Evolutionary conservation across 768 basidiomycete genomes (phyloP), one percentile per base, ranked within the genome.

Genomic region (Phaeotremella fagi): DNA sequence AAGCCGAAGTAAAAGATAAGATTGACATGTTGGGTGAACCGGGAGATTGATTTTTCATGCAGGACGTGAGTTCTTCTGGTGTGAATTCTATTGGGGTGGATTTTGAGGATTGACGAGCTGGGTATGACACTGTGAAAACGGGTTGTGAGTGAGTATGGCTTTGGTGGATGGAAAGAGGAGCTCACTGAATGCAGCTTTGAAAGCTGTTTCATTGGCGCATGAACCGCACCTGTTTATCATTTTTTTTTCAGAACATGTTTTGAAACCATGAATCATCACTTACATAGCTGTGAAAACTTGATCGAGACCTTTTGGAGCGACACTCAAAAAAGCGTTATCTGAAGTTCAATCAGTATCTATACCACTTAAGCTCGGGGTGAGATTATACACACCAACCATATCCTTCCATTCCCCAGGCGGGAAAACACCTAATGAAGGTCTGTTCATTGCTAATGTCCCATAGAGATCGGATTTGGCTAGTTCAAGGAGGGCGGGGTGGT

Each of bases 161-260:
- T 54, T n/a, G 9, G 73, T 68, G 55, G 76, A 76, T 12, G 54
- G 52, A 14, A 36, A 45, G 37, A 48, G 45, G 5, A 33, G 71
- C 33, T 64, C 70, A 64, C 66, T 71, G 68, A 77, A 78, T 2
- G 78, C 77, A 6, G 73, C 71, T 50, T 78, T 78, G 64, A 77
- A 67, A 4, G 77, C 77, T 35, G 70, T 75, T 53, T 78, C 73
- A 66, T 41, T 51, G 42, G 37, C 46, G 38, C 59, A 60, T 60
- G 60, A 24, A 25, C 38, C 38, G 20, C 38, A 41, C n/a, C 29
- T 11, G 12, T 44, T 7, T 20, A 24, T n/a, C n/a, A n/a, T n/a
- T n/a, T n/a, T n/a, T n/a, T n/a, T n/a, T n/a, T n/a, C n/a, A n/a
- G n/a, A n/a, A n/a, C 22, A 20, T 25, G n/a, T 26, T 18, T n/a